Base-by-base conservation (phyloP, 495 filamentous ascomycete genomes). In the Aspergillus biplanus region DNA sequence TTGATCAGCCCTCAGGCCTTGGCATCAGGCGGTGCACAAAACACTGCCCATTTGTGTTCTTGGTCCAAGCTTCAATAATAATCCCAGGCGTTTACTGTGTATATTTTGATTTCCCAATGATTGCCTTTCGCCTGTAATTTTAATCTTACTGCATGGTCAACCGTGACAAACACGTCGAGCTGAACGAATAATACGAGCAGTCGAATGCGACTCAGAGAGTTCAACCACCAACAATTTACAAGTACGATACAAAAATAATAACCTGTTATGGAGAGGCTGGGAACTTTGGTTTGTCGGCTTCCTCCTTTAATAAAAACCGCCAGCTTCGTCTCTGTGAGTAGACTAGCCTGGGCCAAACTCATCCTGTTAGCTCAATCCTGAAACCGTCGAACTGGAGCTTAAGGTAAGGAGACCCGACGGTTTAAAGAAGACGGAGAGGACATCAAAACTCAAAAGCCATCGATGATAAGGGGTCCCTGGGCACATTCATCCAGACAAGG, bases 131-230 rank as follows among this genome's bases (percentile, higher is more conserved):
- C n/a, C 7, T 18, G n/a, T 50, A 44, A 6, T 44, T 6, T 44
- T 32, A 39, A 44, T 33, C 47, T 33, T 33, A 59, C 46, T 59
- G 52, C 56, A 49, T 52, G 58, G 35, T 37, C 33, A 52, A 48
- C 59, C 47, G 15, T 35, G 11, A 5, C 16, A 11, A 37, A 33
- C 16, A 18, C n/a, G 31, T 5, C 31, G 7, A 31, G 18, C 15
- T 33, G 9, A 55, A 46, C 52, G 59, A 61, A 55, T 55, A 61
- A 55, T 55, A 61, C 52, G 59, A 55, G 52, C 6, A 32, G 37
- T 32, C 13, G 39, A 13, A 44, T 13, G 11, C 39, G 21, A 27
- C 21, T 2, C 2, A 44, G 37, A 44, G 39, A 44, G 21, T 27
- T 27, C 21, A 27, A 27, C 21, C 21, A 27, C 21, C 21, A 27